These are phyloP conservation scores for Leishmania mexicana DNA, from an alignment of 208 protist species.

Conservation along the genomic window DNA sequence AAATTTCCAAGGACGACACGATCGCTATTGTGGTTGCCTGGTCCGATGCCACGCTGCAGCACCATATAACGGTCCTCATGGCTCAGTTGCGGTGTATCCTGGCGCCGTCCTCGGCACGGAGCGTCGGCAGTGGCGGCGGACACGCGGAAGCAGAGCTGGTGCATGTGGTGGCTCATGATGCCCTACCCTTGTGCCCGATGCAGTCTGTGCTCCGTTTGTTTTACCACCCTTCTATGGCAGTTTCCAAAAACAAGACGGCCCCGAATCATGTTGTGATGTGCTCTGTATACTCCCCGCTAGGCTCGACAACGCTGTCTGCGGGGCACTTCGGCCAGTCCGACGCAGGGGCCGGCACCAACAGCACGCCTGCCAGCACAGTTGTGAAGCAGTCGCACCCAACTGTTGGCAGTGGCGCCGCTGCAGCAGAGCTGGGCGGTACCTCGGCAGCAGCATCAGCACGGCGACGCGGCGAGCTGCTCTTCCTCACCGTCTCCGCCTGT, in stretches of 20 bases:
- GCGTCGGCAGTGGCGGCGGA: too few relatives aligned
- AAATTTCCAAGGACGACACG: conserved; percentile 6
- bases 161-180: conserved; percentile 30
- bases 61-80: conserved; percentile 28
- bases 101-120: conserved; percentile 10
- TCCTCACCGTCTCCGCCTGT: conserved; percentile 4
- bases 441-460: conserved; percentile 15
- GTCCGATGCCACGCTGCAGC: conserved; percentile 21
- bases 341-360: background rate
- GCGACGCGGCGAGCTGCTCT: conserved; percentile 20
- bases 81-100: conserved; percentile 9
- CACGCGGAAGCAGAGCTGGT: conserved; percentile 12
- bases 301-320: background rate
- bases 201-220: conserved; percentile 42
- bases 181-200: conserved; percentile 31
- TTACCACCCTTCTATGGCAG: conserved; percentile 15
- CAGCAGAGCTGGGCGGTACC: background rate
- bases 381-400: conserved; percentile 2
- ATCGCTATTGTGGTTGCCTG: conserved; percentile 29
- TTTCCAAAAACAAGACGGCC: background rate
- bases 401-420: conserved; percentile 1
- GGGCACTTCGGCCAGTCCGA: conserved; percentile 3
- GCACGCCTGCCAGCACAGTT: background rate
- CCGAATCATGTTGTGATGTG: conserved; percentile 28
- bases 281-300: conserved; percentile 18